Conservation (phyloP, 2,329 filamentous ascomycete species). For the Colletotrichum lentis region DNA sequence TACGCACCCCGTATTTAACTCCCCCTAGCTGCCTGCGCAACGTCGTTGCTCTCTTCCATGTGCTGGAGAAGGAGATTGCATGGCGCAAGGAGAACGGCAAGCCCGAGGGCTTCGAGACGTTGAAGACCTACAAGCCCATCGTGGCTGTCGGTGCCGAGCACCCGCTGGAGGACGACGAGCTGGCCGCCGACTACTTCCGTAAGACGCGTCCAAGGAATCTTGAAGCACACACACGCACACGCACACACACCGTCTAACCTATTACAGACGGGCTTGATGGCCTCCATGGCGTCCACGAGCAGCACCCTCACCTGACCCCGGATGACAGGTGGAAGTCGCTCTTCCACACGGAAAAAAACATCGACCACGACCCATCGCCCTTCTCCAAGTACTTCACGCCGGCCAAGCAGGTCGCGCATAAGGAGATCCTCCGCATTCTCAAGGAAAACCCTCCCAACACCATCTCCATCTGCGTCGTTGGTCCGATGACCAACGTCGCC, state of each 20-base stretch:
- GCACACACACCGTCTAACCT: conserved; percentile 16
- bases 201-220: conserved; percentile 47
- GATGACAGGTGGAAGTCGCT: conserved; percentile 77
- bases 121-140: conserved; percentile 78
- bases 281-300: conserved; percentile 76
- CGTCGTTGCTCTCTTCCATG: conserved; percentile 87
- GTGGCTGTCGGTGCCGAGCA: conserved; percentile 88
- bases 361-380: conserved; percentile 45
- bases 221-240: no score
- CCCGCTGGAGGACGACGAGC: conserved; percentile 81
- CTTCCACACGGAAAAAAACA: conserved; percentile 58
- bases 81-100: conserved; percentile 79
- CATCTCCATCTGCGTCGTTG: conserved; percentile 88
- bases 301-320: conserved; percentile 78
- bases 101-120: conserved; percentile 73
- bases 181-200: conserved; percentile 91
- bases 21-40: conserved; percentile 79
- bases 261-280: conserved; percentile 75
- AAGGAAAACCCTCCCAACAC: conserved; percentile 82
- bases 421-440: conserved; percentile 89
- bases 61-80: conserved; percentile 85
- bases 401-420: conserved; percentile 76
- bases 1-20: background rate
- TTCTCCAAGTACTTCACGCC: conserved; percentile 74
- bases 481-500: conserved; percentile 92